phyloP scores from a whole-genome alignment of 2,329 filamentous ascomycete genomes.

The Periconia macrospinosa region DNA sequence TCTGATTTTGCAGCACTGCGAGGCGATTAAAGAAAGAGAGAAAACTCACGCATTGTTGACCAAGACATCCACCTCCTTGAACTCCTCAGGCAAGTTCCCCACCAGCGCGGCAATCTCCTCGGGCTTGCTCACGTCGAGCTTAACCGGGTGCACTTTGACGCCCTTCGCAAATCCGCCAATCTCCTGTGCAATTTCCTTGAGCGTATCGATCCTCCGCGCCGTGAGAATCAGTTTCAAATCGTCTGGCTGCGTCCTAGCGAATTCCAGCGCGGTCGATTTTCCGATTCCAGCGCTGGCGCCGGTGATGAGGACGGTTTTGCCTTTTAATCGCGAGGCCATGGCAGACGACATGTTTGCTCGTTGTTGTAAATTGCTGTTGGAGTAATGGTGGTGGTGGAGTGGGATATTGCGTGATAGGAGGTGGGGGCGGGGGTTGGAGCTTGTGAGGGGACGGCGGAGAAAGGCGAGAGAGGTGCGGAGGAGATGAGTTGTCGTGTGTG shows the following conservation, averaged over 20 bases:
- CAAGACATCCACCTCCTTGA: conserved; percentile 80
- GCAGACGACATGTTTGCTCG: conserved; percentile 68
- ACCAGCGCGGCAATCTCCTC: conserved; percentile 76
- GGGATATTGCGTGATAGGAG: conserved; percentile 5
- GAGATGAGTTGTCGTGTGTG: conserved; percentile 9
- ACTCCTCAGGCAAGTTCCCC: conserved; percentile 73
- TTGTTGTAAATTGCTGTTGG: conserved; percentile 17
- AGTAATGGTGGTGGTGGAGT: conserved; percentile 15
- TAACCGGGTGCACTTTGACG: conserved; percentile 76
- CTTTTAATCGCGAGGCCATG: conserved; percentile 71
- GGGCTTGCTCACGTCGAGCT: conserved; percentile 83
- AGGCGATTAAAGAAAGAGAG: not conserved
- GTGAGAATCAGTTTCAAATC: conserved; percentile 84
- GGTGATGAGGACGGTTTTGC: conserved; percentile 91
- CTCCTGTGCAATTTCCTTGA: conserved; percentile 74
- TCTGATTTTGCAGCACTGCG: too few relatives aligned
- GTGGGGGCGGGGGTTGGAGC: conserved; percentile 12
- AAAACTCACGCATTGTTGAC: conserved; percentile 88
- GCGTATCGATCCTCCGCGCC: conserved; percentile 77
- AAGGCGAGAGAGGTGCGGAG: conserved; percentile 17
- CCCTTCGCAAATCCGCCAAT: conserved; percentile 74
- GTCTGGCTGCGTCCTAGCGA: conserved; percentile 80
- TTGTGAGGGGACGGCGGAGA: conserved; percentile 1
- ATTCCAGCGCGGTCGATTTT: conserved; percentile 80
- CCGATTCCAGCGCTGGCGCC: conserved; percentile 95